Conservation (phyloP, 2,329 filamentous ascomycete genomes). For the Dactylonectria estremocensis region DNA sequence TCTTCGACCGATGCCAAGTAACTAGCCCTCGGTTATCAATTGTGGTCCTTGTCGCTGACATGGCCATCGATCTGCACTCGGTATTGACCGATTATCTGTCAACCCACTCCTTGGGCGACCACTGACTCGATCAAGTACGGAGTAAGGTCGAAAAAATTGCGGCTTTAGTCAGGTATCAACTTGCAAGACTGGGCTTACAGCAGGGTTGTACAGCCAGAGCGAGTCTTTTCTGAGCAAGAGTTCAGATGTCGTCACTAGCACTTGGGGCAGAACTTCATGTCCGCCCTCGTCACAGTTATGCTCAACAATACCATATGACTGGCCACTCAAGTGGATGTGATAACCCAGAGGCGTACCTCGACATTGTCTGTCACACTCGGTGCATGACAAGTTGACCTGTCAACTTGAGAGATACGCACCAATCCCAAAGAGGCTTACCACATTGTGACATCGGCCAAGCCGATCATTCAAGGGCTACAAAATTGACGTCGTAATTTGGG, state of each 20-base stretch:
- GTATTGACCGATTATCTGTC: constrained; percentile 16
- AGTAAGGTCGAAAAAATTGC: background rate
- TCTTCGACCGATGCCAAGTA: constrained; percentile 1
- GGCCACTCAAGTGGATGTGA: background rate
- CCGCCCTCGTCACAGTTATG: background rate
- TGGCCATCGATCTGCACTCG: constrained; percentile 20
- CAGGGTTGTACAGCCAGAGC: background rate
- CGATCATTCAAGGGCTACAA: background rate
- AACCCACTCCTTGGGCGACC: background rate
- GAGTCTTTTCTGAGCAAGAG: background rate
- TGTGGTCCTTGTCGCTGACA: constrained; percentile 7
- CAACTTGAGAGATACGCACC: background rate
- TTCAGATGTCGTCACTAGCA: background rate
- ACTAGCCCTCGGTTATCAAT: constrained; percentile 9
- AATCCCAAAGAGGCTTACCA: background rate
- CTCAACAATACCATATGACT: background rate
- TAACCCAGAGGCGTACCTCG: background rate
- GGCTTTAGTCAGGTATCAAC: background rate
- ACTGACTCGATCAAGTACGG: background rate
- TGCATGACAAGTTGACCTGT: background rate
- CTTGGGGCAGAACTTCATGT: background rate
- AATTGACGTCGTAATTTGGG: background rate
- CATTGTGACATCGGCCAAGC: background rate
- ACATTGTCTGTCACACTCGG: background rate
- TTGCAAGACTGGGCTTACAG: constrained; percentile 14